Percentiles rank a stretch among this genome's conserved stretches.
Conservation (phyloP, 140 eudicot species). For the Senecio squalidus region DNA sequence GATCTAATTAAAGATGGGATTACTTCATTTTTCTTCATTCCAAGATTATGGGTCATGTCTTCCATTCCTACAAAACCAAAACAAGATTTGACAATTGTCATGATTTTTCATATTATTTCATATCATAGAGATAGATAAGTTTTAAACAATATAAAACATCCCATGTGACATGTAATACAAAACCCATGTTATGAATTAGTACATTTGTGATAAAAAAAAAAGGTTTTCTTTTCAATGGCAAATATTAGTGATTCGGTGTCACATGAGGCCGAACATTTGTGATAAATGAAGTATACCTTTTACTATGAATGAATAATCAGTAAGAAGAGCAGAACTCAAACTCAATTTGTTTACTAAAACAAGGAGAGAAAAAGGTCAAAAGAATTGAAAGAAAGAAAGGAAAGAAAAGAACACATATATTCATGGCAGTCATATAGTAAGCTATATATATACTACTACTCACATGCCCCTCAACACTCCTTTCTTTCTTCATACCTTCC, state of each 20-base stretch:
- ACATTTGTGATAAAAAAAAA: constrained; percentile 15
- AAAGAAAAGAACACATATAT: constrained; percentile 12
- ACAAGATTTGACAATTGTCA: no score
- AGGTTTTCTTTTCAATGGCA: no score
- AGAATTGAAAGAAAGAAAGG: not conserved
- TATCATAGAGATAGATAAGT: not conserved
- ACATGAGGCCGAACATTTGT: constrained; percentile 9
- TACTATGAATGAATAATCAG: constrained; percentile 7
- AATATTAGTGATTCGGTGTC: no score
- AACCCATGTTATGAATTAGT: constrained; percentile 11
- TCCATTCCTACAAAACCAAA: constrained; percentile 40
- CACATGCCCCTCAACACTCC: not conserved
- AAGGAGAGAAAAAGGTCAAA: constrained; percentile 26
- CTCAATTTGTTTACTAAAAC: constrained; percentile 8
- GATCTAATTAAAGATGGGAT: constrained; percentile 48
- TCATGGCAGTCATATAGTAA: constrained; percentile 2
- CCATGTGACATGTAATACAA: no score
- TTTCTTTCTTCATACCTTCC: constrained; percentile 6
- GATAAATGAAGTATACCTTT: constrained; percentile 25
- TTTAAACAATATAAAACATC: no score
- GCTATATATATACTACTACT: constrained; percentile 26
- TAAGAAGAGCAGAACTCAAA: constrained; percentile 20
- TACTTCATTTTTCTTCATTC: constrained; percentile 23
- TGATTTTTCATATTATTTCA: not conserved
- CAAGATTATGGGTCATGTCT: constrained; percentile 9